Conservation (phyloP, 495 filamentous ascomycete genomes). For the Podospora tetraspora region DNA sequence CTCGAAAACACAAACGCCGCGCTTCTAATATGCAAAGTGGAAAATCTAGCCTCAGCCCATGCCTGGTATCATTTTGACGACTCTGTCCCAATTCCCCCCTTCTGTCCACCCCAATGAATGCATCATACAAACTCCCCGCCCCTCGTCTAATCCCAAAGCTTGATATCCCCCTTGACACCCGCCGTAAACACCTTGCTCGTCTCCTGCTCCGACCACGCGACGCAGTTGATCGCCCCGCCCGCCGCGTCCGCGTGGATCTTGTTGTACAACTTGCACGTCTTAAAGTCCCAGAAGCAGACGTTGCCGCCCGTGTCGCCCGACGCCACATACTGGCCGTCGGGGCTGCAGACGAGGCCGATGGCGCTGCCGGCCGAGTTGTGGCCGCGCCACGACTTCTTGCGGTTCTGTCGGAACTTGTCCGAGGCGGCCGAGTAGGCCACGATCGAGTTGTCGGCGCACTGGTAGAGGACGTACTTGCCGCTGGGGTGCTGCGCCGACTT, state of each 20-base stretch:
- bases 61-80: background rate
- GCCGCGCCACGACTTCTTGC: conserved; percentile 92
- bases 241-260: conserved; percentile 70
- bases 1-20: background rate
- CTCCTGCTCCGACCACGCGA: conserved; percentile 94
- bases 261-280: conserved; percentile 96
- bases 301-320: conserved; percentile 81
- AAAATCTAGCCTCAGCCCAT: background rate
- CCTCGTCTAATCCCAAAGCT: conserved; percentile 79
- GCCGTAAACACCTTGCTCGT: conserved; percentile 89
- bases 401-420: conserved; percentile 96
- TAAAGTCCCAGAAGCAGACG: conserved; percentile 97
- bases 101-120: background rate
- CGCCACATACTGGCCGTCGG: conserved; percentile 83
- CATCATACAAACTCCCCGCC: background rate
- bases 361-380: conserved; percentile 95
- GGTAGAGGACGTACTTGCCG: conserved; percentile 89
- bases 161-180: conserved; percentile 80
- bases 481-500: conserved; percentile 76
- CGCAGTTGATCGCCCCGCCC: conserved; percentile 70
- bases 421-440: conserved; percentile 74
- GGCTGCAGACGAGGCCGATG: conserved; percentile 80
- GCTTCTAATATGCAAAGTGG: background rate
- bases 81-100: background rate
- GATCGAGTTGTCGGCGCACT: conserved; percentile 91